Evolutionary conservation across 495 filamentous ascomycete genomes (phyloP).

Genomic region (Hypoxylon cercidicola): DNA sequence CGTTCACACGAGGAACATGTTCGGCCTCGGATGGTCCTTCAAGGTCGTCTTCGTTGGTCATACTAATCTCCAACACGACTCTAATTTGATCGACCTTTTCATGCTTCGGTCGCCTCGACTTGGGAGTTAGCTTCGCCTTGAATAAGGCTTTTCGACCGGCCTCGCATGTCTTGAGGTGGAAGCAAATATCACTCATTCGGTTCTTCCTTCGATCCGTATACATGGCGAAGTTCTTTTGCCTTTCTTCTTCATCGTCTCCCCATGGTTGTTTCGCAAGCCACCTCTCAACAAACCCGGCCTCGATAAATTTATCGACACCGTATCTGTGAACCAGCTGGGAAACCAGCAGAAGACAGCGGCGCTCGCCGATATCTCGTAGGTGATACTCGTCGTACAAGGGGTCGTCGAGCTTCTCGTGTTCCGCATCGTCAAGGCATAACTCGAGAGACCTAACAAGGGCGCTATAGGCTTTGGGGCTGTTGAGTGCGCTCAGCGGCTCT

Average conservation of each 20-base stretch:
- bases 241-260: conserved; percentile 57
- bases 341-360: conserved; percentile 60
- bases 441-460: conserved; percentile 64
- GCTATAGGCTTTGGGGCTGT: conserved; percentile 57
- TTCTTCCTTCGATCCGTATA: conserved; percentile 56
- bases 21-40: conserved; percentile 35
- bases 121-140: conserved; percentile 51
- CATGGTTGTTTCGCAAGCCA: conserved; percentile 68
- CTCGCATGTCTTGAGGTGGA: conserved; percentile 47
- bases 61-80: conserved; percentile 48
- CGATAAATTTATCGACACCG: conserved; percentile 54
- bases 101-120: conserved; percentile 30
- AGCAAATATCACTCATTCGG: conserved; percentile 57
- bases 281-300: conserved; percentile 62
- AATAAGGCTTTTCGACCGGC: conserved; percentile 55
- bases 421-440: conserved; percentile 57
- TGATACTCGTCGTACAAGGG: conserved; percentile 62
- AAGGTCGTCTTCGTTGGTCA: conserved; percentile 46
- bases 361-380: conserved; percentile 63
- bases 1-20: conserved; percentile 52
- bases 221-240: conserved; percentile 56
- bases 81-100: conserved; percentile 43
- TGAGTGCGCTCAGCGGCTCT: conserved; percentile 43
- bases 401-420: conserved; percentile 59
- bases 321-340: conserved; percentile 55